Percentiles rank a stretch among this genome's conserved stretches.
Conservation (phyloP, 2,329 filamentous ascomycete species). For the Sclerotinia subarctica region DNA sequence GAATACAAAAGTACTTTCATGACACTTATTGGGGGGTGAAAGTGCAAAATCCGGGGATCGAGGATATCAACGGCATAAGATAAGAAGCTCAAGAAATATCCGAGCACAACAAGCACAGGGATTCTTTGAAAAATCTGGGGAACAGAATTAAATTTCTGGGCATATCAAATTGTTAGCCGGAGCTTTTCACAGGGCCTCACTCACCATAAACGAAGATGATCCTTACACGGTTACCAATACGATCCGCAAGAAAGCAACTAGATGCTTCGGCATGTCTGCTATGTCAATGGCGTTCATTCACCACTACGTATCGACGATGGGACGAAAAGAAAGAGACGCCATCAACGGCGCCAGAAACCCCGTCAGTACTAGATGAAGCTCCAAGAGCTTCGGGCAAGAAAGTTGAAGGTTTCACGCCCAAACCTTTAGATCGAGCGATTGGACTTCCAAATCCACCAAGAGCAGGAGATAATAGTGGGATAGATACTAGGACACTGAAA, state of each 20-base stretch:
- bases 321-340: constrained; percentile 33
- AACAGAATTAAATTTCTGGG: constrained; percentile 5
- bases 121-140: constrained; percentile 1
- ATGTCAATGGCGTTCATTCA: constrained; percentile 53
- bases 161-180: not conserved
- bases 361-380: constrained; percentile 53
- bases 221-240: constrained; percentile 28
- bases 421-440: constrained; percentile 68
- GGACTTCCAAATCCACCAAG: constrained; percentile 72
- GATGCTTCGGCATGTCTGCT: constrained; percentile 44
- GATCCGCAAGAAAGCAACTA: constrained; percentile 24
- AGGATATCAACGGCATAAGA: constrained; percentile 28
- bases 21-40: constrained; percentile 14
- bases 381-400: constrained; percentile 59
- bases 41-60: constrained; percentile 24
- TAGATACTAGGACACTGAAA: constrained; percentile 63
- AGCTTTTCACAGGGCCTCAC: not conserved
- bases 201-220: constrained; percentile 30
- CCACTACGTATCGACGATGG: constrained; percentile 43
- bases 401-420: constrained; percentile 54
- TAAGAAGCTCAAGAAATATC: not conserved
- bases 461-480: constrained; percentile 76
- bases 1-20: constrained; percentile 9
- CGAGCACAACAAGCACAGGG: not conserved
- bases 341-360: constrained; percentile 33